Percentiles rank a stretch among this genome's conserved stretches.
phyloP scores from a whole-genome alignment of 768 basidiomycete genomes.

The Lentinula aciculospora region DNA sequence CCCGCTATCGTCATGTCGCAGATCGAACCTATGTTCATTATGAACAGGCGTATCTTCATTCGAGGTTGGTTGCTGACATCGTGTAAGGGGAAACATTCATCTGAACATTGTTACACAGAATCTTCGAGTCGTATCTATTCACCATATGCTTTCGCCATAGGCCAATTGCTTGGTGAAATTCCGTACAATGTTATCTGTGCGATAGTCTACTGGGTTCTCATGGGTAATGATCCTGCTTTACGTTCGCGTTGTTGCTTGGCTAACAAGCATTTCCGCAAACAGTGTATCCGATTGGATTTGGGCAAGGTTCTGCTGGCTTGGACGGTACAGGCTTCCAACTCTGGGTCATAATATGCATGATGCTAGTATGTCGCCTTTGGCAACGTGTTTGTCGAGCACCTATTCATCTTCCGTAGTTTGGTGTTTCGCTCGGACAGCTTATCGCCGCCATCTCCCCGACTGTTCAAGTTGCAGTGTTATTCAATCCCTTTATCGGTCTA shows the following conservation, averaged over 20 bases:
- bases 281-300: constrained; percentile 62
- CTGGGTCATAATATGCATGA: constrained; percentile 63
- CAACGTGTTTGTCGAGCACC: background rate
- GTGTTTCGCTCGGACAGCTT: constrained; percentile 69
- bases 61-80: constrained; percentile 15
- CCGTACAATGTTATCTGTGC: constrained; percentile 72
- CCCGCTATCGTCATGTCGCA: constrained; percentile 78
- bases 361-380: constrained; percentile 24
- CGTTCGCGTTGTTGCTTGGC: constrained; percentile 9
- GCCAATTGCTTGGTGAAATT: constrained; percentile 77
- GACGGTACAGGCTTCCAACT: constrained; percentile 71
- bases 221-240: constrained; percentile 34
- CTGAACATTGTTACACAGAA: constrained; percentile 31
- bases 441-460: constrained; percentile 74
- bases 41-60: constrained; percentile 50
- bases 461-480: constrained; percentile 73
- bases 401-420: constrained; percentile 30
- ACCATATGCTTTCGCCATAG: constrained; percentile 77
- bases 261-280: background rate
- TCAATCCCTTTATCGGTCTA: constrained; percentile 70
- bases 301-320: constrained; percentile 49
- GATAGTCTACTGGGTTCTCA: constrained; percentile 68
- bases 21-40: constrained; percentile 79
- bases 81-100: constrained; percentile 10
- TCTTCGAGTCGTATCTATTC: constrained; percentile 83